phyloP scores from a whole-genome alignment of 1,284 basidiomycete species.

The Cystobasidium slooffiae region DNA sequence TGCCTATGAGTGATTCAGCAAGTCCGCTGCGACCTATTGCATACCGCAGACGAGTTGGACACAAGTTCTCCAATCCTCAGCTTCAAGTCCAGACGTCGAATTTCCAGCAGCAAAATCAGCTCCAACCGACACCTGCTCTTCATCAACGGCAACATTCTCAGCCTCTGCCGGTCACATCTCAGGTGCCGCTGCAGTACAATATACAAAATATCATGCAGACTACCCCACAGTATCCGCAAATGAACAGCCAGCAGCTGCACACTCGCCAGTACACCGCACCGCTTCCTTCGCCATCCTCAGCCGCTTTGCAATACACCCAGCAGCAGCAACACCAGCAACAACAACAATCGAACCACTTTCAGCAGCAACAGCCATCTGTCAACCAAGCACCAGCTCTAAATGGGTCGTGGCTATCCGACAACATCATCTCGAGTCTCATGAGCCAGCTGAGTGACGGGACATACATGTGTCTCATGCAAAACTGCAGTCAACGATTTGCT shows the following conservation, averaged over 20 bases:
- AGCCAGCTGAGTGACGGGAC: conserved; percentile 19
- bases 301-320: conserved; percentile 25
- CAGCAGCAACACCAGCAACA: conserved; percentile 9
- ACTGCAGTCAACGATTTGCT: conserved; percentile 18
- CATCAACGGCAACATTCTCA: conserved; percentile 25
- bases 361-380: conserved; percentile 10
- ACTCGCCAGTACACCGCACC: conserved; percentile 14
- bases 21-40: conserved; percentile 19
- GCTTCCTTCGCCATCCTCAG: conserved; percentile 10
- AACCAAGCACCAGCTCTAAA: conserved; percentile 9
- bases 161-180: conserved; percentile 2
- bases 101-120: conserved; percentile 40
- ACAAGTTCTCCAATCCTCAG: conserved; percentile 9
- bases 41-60: conserved; percentile 19
- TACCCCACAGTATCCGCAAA: not conserved
- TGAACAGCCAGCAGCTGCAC: conserved; percentile 3
- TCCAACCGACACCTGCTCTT: conserved; percentile 40
- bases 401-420: conserved; percentile 31
- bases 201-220: not conserved
- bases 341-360: conserved; percentile 7
- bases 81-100: conserved; percentile 15
- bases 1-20: not conserved
- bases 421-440: conserved; percentile 24
- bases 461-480: conserved; percentile 32
- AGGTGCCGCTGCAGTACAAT: conserved; percentile 4